Percentiles rank a stretch among this genome's conserved stretches.
Conservation (phyloP, 306 rosid genomes). For the Dryas alaskensis region DNA sequence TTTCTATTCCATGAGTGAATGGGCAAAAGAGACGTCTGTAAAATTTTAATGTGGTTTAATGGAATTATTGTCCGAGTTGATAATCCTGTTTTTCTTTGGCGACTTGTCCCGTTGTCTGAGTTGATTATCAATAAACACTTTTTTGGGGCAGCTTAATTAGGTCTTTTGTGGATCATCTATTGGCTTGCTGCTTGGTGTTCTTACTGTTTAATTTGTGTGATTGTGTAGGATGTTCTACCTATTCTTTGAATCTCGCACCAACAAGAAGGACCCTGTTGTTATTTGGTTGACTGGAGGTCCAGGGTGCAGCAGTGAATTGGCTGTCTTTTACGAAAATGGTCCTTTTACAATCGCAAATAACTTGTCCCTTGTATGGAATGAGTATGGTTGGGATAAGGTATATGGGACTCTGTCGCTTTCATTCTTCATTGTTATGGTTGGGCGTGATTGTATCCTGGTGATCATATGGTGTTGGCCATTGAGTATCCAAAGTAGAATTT, state of each 20-base stretch:
- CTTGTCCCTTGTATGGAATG: slow-evolving; percentile 88
- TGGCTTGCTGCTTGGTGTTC: slow-evolving; percentile 16
- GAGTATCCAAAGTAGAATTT: not conserved
- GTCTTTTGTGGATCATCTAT: not conserved
- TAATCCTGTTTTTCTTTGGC: too few relatives aligned
- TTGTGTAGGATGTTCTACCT: slow-evolving; percentile 84
- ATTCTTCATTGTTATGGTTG: slow-evolving; percentile 4
- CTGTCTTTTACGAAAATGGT: slow-evolving; percentile 90
- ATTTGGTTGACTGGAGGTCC: slow-evolving; percentile 99
- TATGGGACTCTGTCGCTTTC: not conserved
- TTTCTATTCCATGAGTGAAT: not conserved
- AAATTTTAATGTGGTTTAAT: not conserved
- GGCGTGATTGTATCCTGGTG: not conserved
- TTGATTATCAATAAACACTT: too few relatives aligned
- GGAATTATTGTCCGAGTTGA: too few relatives aligned
- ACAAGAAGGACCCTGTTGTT: slow-evolving; percentile 81
- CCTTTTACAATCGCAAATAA: slow-evolving; percentile 81
- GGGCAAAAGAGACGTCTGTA: too few relatives aligned
- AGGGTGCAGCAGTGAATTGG: slow-evolving; percentile 98
- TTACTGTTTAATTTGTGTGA: slow-evolving; percentile 14
- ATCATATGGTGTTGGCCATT: not conserved
- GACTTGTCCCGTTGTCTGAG: too few relatives aligned
- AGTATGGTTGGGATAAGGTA: slow-evolving; percentile 97
- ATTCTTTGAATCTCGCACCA: slow-evolving; percentile 80
- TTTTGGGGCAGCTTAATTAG: too few relatives aligned